Evolutionary conservation across 371 early-diverging fungal genomes (phyloP), one percentile per base, ranked within the genome.

Genomic region (Rhizopus stolonifer): DNA sequence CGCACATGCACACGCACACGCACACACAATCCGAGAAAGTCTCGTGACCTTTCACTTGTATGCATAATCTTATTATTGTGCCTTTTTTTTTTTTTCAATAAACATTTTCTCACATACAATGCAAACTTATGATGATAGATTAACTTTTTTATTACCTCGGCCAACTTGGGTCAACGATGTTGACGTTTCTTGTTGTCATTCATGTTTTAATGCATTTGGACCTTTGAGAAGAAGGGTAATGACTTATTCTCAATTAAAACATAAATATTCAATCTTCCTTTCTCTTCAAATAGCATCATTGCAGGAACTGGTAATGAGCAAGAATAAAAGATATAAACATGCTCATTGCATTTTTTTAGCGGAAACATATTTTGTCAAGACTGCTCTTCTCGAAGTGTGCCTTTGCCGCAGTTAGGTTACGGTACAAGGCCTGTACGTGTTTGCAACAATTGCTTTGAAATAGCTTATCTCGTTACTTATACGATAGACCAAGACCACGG

Each of bases 321-420:
- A 14, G n/a, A 24, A 8, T 4, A 11, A 13, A 1, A 18, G 17
- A 39, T 9, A 26, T 9, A 9, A 19, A 34, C 1, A 14, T 29
- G n/a, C 15, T 31, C 23, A 25, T 21, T 44, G 13, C 26, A 17
- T 50, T 51, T n/a, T 13, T 50, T 22, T 60, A 85, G 85, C 56
- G 85, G 85, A 3, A 79, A 75, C 44, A 81, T 85, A 36, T 77
- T 82, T 49, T 85, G 85, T 45, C 79, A 85, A 39, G 82, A 82
- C 10, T 82, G 82, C 50, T 79, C 83, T 45, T 66, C 77, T 14
- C 64, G 74, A 26, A 82, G 67, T 47, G 76, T 82, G 23, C 77
- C 82, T 18, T 60, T 85, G 19, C 83, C 85, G 18, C 85, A 83
- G 48, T 57, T 85, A 17, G 85, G 85, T 6, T 82, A 83, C 43